These are phyloP conservation scores for Kalmusia sp. DNA, from an alignment of 2,329 filamentous ascomycete genomes.

Conservation along the genomic window DNA sequence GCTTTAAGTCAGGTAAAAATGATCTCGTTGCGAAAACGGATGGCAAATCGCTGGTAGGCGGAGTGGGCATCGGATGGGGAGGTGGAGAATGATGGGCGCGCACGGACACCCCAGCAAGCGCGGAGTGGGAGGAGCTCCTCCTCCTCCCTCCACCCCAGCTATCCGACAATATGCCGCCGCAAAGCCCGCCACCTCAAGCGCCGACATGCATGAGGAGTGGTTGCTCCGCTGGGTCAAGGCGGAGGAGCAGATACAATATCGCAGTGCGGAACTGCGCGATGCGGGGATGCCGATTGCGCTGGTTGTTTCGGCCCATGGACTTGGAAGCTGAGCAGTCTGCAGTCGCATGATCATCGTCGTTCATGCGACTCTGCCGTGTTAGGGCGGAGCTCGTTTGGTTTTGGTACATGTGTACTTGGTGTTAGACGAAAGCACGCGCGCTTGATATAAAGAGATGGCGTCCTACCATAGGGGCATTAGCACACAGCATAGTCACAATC, in stretches of 20 bases:
- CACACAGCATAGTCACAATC: neutral
- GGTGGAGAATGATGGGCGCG: neutral
- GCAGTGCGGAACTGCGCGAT: neutral
- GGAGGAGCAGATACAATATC: conserved; percentile 2
- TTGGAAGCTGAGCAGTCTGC: neutral
- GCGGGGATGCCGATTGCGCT: neutral
- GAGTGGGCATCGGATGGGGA: neutral
- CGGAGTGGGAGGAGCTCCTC: conserved; percentile 8
- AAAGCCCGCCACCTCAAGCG: neutral
- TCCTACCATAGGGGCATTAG: neutral
- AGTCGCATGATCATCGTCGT: neutral
- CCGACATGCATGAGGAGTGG: neutral
- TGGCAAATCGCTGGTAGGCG: neutral
- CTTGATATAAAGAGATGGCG: conserved; percentile 4
- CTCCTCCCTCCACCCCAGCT: neutral
- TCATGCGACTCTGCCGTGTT: neutral
- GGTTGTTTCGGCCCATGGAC: neutral
- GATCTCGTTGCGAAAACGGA: conserved; percentile 6
- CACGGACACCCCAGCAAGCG: neutral
- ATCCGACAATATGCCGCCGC: neutral
- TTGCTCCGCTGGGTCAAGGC: neutral
- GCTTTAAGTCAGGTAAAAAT: neutral
- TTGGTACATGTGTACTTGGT: neutral
- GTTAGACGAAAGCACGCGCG: neutral
- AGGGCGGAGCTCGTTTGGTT: conserved; percentile 8